Conservation (phyloP, 1,139 yeast species). For the Petasospora fabianii region DNA sequence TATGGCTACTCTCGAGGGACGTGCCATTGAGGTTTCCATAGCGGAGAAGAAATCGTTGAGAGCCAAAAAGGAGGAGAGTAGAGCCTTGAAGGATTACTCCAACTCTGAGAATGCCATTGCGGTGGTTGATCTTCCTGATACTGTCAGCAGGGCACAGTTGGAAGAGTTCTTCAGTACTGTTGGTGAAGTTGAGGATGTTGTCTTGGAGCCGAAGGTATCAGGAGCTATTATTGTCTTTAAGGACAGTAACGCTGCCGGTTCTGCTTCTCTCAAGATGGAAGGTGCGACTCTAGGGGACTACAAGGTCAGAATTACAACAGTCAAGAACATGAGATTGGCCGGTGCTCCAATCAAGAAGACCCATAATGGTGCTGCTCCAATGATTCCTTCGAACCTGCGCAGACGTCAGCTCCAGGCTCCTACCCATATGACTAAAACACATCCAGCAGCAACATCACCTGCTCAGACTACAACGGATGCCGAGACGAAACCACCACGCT, state of each 20-base stretch:
- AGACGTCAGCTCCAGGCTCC: too few species aligned
- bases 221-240: slow-evolving; percentile 55
- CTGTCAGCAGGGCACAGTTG: slow-evolving; percentile 43
- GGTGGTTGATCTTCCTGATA: slow-evolving; percentile 44
- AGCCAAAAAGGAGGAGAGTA: slow-evolving; percentile 29
- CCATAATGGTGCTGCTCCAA: background rate
- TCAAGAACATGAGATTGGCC: slow-evolving; percentile 31
- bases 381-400: slow-evolving; percentile 29
- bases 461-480: background rate
- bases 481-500: slow-evolving; percentile 14
- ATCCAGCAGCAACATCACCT: background rate
- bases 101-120: slow-evolving; percentile 36
- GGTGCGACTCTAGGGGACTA: slow-evolving; percentile 39
- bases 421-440: slow-evolving; percentile 2
- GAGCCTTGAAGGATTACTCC: slow-evolving; percentile 24
- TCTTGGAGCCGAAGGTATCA: slow-evolving; percentile 44
- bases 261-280: slow-evolving; percentile 48
- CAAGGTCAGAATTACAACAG: slow-evolving; percentile 36
- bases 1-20: slow-evolving; percentile 36
- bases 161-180: slow-evolving; percentile 32
- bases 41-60: slow-evolving; percentile 37
- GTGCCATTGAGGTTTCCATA: slow-evolving; percentile 42
- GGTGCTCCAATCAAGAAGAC: background rate
- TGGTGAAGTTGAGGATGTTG: slow-evolving; percentile 40
- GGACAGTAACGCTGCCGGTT: slow-evolving; percentile 50